Conservation (phyloP, 2,329 filamentous ascomycete species). For the Dothidotthia symphoricarpi region DNA sequence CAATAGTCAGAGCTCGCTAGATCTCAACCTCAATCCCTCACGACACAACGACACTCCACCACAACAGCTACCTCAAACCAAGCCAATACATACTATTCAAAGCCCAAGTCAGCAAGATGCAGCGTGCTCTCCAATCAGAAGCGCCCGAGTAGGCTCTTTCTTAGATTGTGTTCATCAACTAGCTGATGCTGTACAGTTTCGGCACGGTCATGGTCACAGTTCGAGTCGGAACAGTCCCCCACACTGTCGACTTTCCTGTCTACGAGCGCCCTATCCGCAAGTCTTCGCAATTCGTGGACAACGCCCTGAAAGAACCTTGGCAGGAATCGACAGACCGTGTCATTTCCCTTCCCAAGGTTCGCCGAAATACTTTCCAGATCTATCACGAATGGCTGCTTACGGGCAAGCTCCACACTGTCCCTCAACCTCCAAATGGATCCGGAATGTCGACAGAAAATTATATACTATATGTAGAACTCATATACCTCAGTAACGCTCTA, state of each 20-base stretch:
- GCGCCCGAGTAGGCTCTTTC: neutral
- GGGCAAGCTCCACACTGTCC: neutral
- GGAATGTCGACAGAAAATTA: no score
- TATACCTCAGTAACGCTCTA: no score
- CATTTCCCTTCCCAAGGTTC: neutral
- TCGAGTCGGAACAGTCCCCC: neutral
- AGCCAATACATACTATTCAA: neutral
- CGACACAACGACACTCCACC: no score
- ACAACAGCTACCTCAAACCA: neutral
- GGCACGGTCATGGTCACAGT: neutral
- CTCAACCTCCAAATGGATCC: neutral
- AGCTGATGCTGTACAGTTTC: neutral
- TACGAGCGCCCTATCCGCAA: conserved; percentile 1
- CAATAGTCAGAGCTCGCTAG: no score
- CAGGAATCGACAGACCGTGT: neutral
- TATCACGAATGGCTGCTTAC: neutral
- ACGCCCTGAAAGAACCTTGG: neutral
- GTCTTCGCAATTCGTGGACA: conserved; percentile 1
- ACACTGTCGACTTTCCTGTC: neutral
- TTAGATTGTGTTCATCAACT: neutral
- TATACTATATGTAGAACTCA: no score
- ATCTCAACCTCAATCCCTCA: no score
- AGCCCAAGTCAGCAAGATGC: no score
- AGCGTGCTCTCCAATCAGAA: neutral
- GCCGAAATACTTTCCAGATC: neutral